Percentiles rank a stretch among this genome's conserved stretches.
Evolutionary conservation across 805 yeast genomes (phyloP).

Genomic region (Lipomyces lipofer): DNA sequence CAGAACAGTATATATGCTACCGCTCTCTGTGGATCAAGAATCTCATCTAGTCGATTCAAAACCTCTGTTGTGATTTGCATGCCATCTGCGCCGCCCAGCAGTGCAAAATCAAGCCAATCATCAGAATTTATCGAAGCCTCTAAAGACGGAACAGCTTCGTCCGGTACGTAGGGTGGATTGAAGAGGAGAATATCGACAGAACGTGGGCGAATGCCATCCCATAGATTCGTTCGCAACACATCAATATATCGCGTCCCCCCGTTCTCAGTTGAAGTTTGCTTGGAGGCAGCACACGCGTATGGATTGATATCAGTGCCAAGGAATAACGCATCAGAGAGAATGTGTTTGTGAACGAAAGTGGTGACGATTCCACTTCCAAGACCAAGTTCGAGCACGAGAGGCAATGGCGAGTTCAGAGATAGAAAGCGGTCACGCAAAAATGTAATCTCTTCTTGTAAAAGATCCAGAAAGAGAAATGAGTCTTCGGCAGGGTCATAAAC

Average conservation of each 20-base stretch:
- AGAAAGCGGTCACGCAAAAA: constrained; percentile 36
- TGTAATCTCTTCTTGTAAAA: constrained; percentile 61
- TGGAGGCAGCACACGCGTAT: constrained; percentile 62
- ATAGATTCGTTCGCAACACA: constrained; percentile 57
- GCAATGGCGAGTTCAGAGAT: constrained; percentile 34
- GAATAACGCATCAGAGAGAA: constrained; percentile 55
- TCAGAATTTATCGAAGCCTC: constrained; percentile 54
- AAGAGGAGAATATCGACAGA: constrained; percentile 74
- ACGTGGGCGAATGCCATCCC: constrained; percentile 49
- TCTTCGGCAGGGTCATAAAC: constrained; percentile 97
- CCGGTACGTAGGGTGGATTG: constrained; percentile 97
- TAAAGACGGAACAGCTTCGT: constrained; percentile 63
- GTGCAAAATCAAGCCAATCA: constrained; percentile 84
- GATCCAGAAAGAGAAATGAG: constrained; percentile 78
- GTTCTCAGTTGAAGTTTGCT: constrained; percentile 46
- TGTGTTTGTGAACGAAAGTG: constrained; percentile 64
- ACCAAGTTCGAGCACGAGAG: constrained; percentile 80
- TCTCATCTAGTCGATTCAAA: constrained; percentile 52
- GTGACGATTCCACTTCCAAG: constrained; percentile 90
- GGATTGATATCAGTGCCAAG: constrained; percentile 81
- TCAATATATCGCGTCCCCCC: constrained; percentile 44
- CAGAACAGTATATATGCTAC: constrained; percentile 88
- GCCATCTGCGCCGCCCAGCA: constrained; percentile 86
- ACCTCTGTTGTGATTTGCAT: constrained; percentile 79
- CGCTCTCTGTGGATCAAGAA: constrained; percentile 57